Base-by-base conservation (phyloP, 352 stramenopile species). In the Pythium coloratum region DNA sequence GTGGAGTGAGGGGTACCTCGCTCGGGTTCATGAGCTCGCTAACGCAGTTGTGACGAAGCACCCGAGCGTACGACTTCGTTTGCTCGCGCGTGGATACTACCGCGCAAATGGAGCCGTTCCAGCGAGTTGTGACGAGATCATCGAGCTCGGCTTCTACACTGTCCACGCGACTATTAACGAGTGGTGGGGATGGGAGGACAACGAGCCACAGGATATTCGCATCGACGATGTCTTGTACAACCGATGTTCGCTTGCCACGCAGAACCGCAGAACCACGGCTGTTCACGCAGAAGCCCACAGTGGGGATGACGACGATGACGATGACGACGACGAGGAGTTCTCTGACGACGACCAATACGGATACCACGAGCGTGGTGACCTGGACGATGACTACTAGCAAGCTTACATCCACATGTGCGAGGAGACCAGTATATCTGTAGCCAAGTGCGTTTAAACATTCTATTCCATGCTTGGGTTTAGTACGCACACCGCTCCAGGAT, bases 151-250 rank as follows among this genome's bases (percentile, higher is more conserved):
- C 2, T 60, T 70, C 28, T 70, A 55, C 36, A 70, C 63, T 1
- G 49, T 28, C 12, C 36, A 1, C 0, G 30, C 26, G 32, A 64
- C 9, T 26, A 6, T 59, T 3, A 70, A 59, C 30, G 33, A 24
- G 24, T 70, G 63, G 66, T 67, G 53, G 53, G 66, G 66, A 7
- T 67, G 66, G 58, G 38, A 38, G 24, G 47, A n/a, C n/a, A n/a
- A 64, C 28, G 59, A 66, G 28, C 40, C 53, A 7, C 62, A 68
- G 30, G 62, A 68, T 24, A 70, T 57, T 10, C 49, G 28, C 1
- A 56, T 70, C 1, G 64, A 70, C 42, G 57, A 62, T 16, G 32
- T 70, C 12, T 24, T 70, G 2, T 0, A 58, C 1, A 63, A 54
- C 30, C 62, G 62, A 6, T 55, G 42, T 4, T 10, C 24, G 9